These are phyloP conservation scores for Theobroma cacao DNA, from an alignment of 345 rosid species.

Conservation along the genomic window DNA sequence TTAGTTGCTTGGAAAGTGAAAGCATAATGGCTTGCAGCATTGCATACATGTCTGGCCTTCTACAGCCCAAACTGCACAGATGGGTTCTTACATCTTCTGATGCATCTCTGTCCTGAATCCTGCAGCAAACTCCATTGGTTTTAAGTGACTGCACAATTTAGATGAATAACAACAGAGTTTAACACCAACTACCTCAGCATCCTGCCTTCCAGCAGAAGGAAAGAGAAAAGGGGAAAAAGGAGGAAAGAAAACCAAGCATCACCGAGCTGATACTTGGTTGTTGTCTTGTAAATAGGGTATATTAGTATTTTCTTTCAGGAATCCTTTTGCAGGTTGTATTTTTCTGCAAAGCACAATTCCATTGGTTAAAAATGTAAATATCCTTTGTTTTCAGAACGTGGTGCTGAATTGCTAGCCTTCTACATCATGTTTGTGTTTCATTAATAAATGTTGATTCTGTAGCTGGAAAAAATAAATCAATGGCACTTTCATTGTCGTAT, in stretches of 20 bases:
- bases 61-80: background rate
- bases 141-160: background rate
- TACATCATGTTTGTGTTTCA: background rate
- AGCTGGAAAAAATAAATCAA: background rate
- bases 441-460: background rate
- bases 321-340: background rate
- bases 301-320: background rate
- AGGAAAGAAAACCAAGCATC: background rate
- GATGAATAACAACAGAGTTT: background rate
- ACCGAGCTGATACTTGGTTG: background rate
- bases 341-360: background rate
- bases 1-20: background rate
- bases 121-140: background rate
- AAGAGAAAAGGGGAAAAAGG: background rate
- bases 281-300: background rate
- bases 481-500: no score
- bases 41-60: background rate
- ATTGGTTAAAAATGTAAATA: background rate
- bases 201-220: background rate
- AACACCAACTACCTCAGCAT: background rate
- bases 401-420: background rate
- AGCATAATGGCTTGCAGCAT: background rate
- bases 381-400: background rate
- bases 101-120: background rate
- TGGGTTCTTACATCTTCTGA: background rate